Base-by-base conservation (phyloP, 768 basidiomycete genomes). In the Boletellus ananas region DNA sequence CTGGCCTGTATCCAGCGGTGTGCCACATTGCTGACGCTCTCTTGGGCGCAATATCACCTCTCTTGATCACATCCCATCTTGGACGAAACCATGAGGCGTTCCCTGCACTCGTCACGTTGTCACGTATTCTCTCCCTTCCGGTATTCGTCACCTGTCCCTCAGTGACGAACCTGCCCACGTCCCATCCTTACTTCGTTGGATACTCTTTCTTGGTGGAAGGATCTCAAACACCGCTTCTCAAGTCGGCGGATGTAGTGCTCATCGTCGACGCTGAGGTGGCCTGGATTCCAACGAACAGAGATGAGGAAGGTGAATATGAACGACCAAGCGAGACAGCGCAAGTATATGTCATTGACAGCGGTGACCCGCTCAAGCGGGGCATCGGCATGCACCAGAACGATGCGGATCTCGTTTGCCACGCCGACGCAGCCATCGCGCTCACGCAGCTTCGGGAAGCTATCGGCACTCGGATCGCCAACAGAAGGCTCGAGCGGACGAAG, bases 241-340 rank as follows among this genome's bases (percentile, higher is more conserved):
- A 69, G 29, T 64, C 66, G 20, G 83, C 84, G 0, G 87, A 89
- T 54, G 75, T 80, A 4, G 73, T 89, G 16, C 65, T 89, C 10
- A 68, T 86, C 16, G 51, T 89, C n/a, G 85, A 88, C 49, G 73
- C 72, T 8, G 83, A 84, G 52, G 67, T 85, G 0, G 82, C 85
- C 0, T 88, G 85, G 82, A 79, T 84, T 23, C 75, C 79, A 1
- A 69, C 60, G 39, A 71, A 76, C 46, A 74, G 75, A 31, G 68
- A 62, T 49, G 64, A 61, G 46, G 63, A 63, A 3, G 64, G 66
- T 14, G 44, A 27, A 27, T 43, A 51, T 39, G 63, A 65, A 34
- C 63, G 65, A 43, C 82, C 84, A 0, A 58, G 34, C 4, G 52
- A 65, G 0, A 62, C 67, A 3, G 77, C 83, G 0, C 67, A 73